These are phyloP conservation scores for Colletotrichum phormii DNA, from an alignment of 2,329 filamentous ascomycete genomes.

Conservation along the genomic window DNA sequence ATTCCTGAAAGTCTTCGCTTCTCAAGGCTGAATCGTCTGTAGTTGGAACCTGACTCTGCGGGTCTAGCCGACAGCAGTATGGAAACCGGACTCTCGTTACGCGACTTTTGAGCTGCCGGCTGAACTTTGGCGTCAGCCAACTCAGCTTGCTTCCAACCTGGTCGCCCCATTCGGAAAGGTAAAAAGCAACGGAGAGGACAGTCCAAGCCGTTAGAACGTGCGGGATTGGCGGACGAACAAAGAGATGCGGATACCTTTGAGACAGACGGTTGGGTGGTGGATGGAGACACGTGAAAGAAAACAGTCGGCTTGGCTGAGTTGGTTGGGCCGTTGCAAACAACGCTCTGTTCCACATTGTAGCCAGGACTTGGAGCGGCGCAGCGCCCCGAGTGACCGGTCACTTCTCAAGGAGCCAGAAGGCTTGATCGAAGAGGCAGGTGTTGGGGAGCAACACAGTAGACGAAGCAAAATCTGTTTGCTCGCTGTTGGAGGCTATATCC, in stretches of 20 bases:
- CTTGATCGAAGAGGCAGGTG: not conserved
- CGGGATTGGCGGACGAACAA: slow-evolving; percentile 24
- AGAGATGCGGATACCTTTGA: slow-evolving; percentile 14
- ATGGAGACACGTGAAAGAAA: not conserved
- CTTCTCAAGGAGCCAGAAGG: slow-evolving; percentile 7
- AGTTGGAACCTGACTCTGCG: not conserved
- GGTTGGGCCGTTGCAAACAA: slow-evolving; percentile 24
- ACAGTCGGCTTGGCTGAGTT: not conserved
- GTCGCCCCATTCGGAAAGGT: not conserved
- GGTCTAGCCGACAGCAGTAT: not conserved
- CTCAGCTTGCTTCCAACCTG: not conserved
- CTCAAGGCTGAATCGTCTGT: not conserved
- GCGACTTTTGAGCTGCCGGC: not conserved
- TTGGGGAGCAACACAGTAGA: not conserved
- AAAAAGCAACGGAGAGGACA: not conserved
- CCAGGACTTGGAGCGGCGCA: slow-evolving; percentile 19
- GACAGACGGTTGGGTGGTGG: not conserved
- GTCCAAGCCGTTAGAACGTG: not conserved
- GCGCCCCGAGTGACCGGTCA: slow-evolving; percentile 18
- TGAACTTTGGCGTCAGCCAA: not conserved
- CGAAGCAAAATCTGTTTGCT: slow-evolving; percentile 9
- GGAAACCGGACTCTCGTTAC: not conserved
- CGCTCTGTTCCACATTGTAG: slow-evolving; percentile 21
- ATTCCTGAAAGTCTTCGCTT: not conserved
- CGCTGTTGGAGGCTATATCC: not conserved